Base-by-base conservation (phyloP, 78 protist species). In the Monocercomonoides exilis region DNA sequence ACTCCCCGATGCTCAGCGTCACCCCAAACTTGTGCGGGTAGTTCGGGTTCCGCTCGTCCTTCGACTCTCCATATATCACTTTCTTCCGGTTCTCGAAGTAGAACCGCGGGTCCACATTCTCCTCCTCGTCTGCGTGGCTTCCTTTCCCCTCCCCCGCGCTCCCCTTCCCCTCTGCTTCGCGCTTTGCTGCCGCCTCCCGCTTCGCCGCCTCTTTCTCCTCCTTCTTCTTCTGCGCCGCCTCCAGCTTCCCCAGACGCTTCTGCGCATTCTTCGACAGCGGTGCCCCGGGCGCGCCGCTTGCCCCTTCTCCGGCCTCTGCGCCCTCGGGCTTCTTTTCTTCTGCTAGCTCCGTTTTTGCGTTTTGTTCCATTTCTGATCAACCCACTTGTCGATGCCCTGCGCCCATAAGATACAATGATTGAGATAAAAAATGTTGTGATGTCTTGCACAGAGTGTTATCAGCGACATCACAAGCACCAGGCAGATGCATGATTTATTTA, bases 21-120 rank as follows among this genome's bases (percentile, higher is more conserved):
- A 89, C 89, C 44, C 82, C 63, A 90, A 92, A 94, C 92, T 92
- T 93, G 90, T 94, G 96, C 38, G 96, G 96, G 91, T 93, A 93
- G 33, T 36, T n/a, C 41, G 86, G 86, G 70, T 11, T 46, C 4
- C 94, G 89, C 11, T 84, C 11, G 34, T 36, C 70, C 3, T 91
- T 88, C 11, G 38, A 11, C 4, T 11, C 46, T 4, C 80, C 81
- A 46, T 54, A 2, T 46, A 77, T 11, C 36, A 6, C 35, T 3
- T 44, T 3, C 33, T 3, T 2, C 0, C 93, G 82, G 81, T 81
- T 84, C 46, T 92, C 93, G 32, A 77, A 86, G 88, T 90, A 79
- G 4, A 5, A 43, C 29, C 86, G 64, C 11, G 91, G 89, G 33
- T 89, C 91, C 34, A 45, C 11, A 43, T 89, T 88, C 43, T 89